Conservation (phyloP, 805 yeast genomes). For the Metschnikowia lochheadii region DNA sequence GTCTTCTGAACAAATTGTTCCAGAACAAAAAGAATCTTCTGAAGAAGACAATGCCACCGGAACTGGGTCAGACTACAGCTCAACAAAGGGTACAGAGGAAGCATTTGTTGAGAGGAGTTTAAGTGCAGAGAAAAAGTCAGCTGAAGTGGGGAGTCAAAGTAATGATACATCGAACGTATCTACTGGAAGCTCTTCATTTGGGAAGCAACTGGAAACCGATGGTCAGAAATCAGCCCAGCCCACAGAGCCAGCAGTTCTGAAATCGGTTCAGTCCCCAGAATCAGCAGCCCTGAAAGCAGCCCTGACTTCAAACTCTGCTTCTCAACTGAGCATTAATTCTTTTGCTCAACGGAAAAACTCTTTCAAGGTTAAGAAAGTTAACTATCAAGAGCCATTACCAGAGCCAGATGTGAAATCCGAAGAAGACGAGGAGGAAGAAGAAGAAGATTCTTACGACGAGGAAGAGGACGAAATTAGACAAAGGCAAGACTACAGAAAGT, state of each 20-base stretch:
- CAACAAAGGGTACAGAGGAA: not conserved
- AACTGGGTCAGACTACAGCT: not conserved
- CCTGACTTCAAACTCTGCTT: not conserved
- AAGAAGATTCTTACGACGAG: conserved; percentile 22
- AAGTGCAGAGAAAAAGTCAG: not conserved
- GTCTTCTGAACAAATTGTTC: no score
- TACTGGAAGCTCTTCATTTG: not conserved
- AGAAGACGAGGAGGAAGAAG: conserved; percentile 13
- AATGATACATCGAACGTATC: not conserved
- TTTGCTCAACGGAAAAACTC: conserved; percentile 4
- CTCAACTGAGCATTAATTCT: not conserved
- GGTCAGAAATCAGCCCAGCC: not conserved
- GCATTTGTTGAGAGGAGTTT: not conserved
- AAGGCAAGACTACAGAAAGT: conserved; percentile 43
- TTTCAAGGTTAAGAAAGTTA: conserved; percentile 17
- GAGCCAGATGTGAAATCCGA: not conserved
- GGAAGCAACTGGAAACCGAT: not conserved
- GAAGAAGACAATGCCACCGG: not conserved
- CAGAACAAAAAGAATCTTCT: not conserved
- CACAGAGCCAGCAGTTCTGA: not conserved
- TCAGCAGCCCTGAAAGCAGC: not conserved
- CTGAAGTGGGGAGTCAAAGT: not conserved
- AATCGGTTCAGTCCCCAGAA: not conserved
- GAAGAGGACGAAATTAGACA: conserved; percentile 36
- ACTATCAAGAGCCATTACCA: conserved; percentile 7